Base-by-base conservation (phyloP, 2,329 filamentous ascomycete species). In the Laburnicola sp. region DNA sequence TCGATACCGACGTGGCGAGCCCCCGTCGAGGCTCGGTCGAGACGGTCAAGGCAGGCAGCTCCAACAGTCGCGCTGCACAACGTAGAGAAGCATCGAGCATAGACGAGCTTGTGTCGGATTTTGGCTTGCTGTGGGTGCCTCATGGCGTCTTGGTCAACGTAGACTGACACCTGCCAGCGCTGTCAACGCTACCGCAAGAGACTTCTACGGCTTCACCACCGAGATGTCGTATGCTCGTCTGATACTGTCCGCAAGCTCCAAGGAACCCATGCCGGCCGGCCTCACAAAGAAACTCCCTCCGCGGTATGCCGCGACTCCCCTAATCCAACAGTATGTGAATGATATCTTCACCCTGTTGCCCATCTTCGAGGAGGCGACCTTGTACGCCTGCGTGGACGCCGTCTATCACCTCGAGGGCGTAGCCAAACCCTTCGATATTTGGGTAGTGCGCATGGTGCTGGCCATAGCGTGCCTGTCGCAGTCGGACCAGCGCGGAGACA, bases 221-320 rank as follows among this genome's bases (percentile, higher is more conserved):
- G 91, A 90, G 64, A 95, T 96, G 82, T 96, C 91, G 0, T 97
- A 97, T 79, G 90, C 91, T 25, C 86, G 90, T 31, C 81, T 97
- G 21, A 88, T 97, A 23, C 76, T 96, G 26, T 89, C 89, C n/a
- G 88, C 93, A 4, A 86, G 89, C 32, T 84, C 84, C 7, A 89
- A 90, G 60, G 86, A 91, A 64, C 78, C 82, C 6, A 75, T 95
- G 22, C 88, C 89, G 3, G 80, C 82, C 39, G 80, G 81, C 2
- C 74, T 79, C 28, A 70, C 72, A 11, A 81, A 84, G 53, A 78
- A 80, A 45, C 75, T 96, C n/a, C 92, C 91, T 21, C 77, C 86
- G 2, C 83, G 88, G 56, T 83, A 88, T 60, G 79, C 82, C 25
- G 86, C 89, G 2, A 83, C 85, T 6, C 77, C 81, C 3, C 79